phyloP scores from a whole-genome alignment of 441 rosid species.

The Jatropha podagrica region DNA sequence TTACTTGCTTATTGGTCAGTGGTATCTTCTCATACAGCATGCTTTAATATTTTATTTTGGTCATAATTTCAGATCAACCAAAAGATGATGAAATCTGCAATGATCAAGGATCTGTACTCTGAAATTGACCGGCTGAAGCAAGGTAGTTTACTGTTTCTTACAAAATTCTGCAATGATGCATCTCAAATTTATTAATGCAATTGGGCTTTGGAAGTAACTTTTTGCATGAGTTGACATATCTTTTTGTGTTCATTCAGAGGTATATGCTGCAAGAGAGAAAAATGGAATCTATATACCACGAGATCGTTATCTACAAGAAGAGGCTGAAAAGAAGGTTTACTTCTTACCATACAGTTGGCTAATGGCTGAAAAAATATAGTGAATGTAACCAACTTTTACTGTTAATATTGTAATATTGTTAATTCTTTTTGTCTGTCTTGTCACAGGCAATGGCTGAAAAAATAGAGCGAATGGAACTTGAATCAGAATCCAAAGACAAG shows the following conservation, averaged over 20 bases:
- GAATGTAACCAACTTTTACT: constrained; percentile 7
- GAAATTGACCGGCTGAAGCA: constrained; percentile 94
- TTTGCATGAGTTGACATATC: constrained; percentile 14
- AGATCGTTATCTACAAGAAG: constrained; percentile 90
- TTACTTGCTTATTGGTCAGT: constrained; percentile 17
- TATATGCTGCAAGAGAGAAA: constrained; percentile 96
- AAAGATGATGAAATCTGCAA: constrained; percentile 98
- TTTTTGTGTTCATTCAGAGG: constrained; percentile 56
- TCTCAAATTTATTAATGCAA: not conserved
- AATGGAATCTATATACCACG: constrained; percentile 96
- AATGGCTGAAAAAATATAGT: not conserved
- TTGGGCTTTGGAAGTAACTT: constrained; percentile 1
- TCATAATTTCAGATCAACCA: constrained; percentile 72
- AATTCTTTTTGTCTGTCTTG: constrained; percentile 18
- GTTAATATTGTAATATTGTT: constrained; percentile 14
- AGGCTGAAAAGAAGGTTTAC: constrained; percentile 92
- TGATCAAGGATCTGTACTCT: constrained; percentile 87
- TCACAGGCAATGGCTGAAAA: constrained; percentile 95
- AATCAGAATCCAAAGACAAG: constrained; percentile 84
- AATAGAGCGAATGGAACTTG: constrained; percentile 89
- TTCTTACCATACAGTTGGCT: constrained; percentile 15
- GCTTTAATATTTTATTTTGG: constrained; percentile 25
- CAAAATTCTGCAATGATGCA: constrained; percentile 2
- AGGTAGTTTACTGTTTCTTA: constrained; percentile 47
- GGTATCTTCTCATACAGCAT: constrained; percentile 21